Percentiles rank a stretch among this genome's conserved stretches.
phyloP scores from a whole-genome alignment of 202 grass and related monocot species.

The Zizania palustris region DNA sequence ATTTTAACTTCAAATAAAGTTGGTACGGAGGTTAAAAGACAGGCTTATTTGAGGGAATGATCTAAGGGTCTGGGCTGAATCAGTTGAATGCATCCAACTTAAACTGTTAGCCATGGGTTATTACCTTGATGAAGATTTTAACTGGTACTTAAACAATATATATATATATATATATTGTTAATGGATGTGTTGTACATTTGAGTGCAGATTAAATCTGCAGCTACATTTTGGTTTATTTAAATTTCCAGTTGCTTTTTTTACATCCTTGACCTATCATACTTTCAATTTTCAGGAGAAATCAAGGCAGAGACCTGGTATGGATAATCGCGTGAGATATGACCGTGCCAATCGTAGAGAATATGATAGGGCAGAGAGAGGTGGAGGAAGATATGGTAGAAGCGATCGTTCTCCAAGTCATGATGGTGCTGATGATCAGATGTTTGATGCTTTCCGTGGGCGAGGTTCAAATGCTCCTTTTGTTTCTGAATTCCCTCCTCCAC shows the following conservation, averaged over 20 bases:
- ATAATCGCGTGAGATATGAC: slow-evolving; percentile 71
- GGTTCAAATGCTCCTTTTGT: slow-evolving; percentile 72
- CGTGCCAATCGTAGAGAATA: slow-evolving; percentile 71
- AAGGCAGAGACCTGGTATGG: slow-evolving; percentile 62
- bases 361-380: slow-evolving; percentile 74
- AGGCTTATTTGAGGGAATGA: not conserved
- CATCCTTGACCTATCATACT: slow-evolving; percentile 49
- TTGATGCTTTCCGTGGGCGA: slow-evolving; percentile 72
- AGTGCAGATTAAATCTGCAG: slow-evolving; percentile 4
- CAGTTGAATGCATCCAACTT: not conserved
- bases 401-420: slow-evolving; percentile 69
- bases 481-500: slow-evolving; percentile 78
- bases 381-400: slow-evolving; percentile 65
- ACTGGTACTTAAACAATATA: not conserved
- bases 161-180: not conserved
- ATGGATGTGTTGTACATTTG: not conserved
- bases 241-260: not conserved
- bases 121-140: not conserved
- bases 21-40: not conserved
- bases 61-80: not conserved
- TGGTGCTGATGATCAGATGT: slow-evolving; percentile 74
- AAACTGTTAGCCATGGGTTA: not conserved
- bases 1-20: slow-evolving; percentile 8
- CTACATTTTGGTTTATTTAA: slow-evolving; percentile 11
- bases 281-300: slow-evolving; percentile 65